Evolutionary conservation across 176 grass and related monocot species (phyloP).

Genomic region (Carex cristatella): DNA sequence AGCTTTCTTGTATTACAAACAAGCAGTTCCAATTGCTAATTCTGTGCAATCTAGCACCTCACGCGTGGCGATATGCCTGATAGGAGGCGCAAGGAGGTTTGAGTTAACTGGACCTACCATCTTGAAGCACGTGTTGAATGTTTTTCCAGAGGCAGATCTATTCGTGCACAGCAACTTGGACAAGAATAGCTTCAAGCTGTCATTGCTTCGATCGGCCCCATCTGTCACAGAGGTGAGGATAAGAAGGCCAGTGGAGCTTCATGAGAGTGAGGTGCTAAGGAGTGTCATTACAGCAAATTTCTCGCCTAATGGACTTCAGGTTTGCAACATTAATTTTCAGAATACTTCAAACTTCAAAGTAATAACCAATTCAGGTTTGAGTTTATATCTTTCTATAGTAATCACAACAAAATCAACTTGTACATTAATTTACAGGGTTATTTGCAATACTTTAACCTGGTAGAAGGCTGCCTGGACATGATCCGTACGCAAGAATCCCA

Average conservation of each 20-base stretch:
- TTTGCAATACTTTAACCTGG: slow-evolving; percentile 67
- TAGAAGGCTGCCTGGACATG: slow-evolving; percentile 72
- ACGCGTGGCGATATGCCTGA: background rate
- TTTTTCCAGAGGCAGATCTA: slow-evolving; percentile 31
- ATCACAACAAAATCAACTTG: background rate
- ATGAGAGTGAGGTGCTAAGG: slow-evolving; percentile 24
- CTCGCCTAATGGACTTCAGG: slow-evolving; percentile 92
- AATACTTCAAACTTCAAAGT: too few relatives aligned
- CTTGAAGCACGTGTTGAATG: slow-evolving; percentile 47
- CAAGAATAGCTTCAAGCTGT: slow-evolving; percentile 60
- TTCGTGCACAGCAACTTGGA: slow-evolving; percentile 80
- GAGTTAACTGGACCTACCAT: slow-evolving; percentile 84
- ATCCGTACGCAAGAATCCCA: slow-evolving; percentile 41
- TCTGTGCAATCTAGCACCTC: background rate
- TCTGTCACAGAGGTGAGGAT: slow-evolving; percentile 36
- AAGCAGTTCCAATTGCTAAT: background rate
- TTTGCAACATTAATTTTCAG: background rate
- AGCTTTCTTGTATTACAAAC: background rate
- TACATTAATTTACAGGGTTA: slow-evolving; percentile 37
- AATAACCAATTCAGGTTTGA: too few relatives aligned
- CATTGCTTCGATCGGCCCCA: slow-evolving; percentile 29
- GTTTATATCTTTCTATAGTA: too few relatives aligned
- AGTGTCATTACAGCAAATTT: slow-evolving; percentile 32
- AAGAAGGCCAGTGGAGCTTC: slow-evolving; percentile 25
- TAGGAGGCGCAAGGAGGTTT: slow-evolving; percentile 72